These are phyloP conservation scores for Chamaecyparis obtusa DNA, from an alignment of 75 land plant species.

Conservation along the genomic window DNA sequence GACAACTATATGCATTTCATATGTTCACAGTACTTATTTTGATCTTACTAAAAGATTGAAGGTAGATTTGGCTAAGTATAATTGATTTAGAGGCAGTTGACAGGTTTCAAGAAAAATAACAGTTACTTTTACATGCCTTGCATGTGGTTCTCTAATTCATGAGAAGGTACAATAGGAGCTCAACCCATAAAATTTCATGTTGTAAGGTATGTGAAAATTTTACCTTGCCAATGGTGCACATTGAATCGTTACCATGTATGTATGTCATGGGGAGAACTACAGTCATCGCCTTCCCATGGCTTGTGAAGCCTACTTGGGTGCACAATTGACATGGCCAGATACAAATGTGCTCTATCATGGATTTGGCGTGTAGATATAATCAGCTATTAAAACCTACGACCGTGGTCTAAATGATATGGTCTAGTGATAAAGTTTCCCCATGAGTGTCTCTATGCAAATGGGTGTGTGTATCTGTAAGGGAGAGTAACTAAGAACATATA, in stretches of 20 bases:
- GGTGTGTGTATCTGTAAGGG: neutral
- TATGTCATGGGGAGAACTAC: neutral
- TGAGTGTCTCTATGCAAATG: too few relatives aligned
- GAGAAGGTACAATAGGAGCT: neutral
- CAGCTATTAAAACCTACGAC: neutral
- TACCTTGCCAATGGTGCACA: neutral
- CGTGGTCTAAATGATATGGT: neutral
- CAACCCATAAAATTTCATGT: neutral
- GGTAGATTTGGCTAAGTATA: too few relatives aligned
- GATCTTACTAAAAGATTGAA: too few relatives aligned
- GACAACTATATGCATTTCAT: too few relatives aligned
- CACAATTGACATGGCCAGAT: neutral
- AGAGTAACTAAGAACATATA: neutral
- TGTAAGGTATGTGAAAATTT: neutral
- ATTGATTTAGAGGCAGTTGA: too few relatives aligned
- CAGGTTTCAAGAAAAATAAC: neutral
- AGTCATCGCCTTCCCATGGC: neutral
- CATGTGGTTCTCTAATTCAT: neutral
- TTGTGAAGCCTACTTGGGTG: neutral
- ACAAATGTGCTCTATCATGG: neutral
- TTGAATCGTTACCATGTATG: neutral
- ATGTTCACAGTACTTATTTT: too few relatives aligned
- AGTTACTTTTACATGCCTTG: neutral
- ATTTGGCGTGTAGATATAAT: too few relatives aligned
- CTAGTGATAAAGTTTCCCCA: neutral